phyloP scores from a whole-genome alignment of 1,139 yeast genomes.

The Suhomyces chickasaworum region DNA sequence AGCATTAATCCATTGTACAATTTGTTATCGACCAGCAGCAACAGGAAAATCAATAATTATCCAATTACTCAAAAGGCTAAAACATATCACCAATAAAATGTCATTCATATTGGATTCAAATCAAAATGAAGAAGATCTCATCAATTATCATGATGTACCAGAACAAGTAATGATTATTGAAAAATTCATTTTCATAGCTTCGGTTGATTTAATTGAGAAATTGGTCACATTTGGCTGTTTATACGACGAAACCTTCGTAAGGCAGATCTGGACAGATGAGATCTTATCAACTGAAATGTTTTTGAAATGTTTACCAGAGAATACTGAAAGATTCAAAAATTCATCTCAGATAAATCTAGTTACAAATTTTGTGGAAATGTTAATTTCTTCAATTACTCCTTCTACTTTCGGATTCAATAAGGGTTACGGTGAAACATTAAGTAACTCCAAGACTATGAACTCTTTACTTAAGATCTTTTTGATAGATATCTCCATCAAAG shows the following conservation, averaged over 20 bases:
- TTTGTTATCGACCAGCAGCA: slow-evolving; percentile 61
- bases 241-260: slow-evolving; percentile 24
- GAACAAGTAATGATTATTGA: slow-evolving; percentile 50
- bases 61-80: slow-evolving; percentile 22
- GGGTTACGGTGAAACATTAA: slow-evolving; percentile 18
- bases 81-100: slow-evolving; percentile 23
- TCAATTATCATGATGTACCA: slow-evolving; percentile 36
- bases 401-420: slow-evolving; percentile 25
- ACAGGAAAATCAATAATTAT: slow-evolving; percentile 36
- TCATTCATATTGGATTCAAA: slow-evolving; percentile 32
- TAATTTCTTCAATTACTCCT: slow-evolving; percentile 41
- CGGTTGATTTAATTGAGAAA: slow-evolving; percentile 58
- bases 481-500: slow-evolving; percentile 43
- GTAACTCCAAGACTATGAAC: slow-evolving; percentile 28
- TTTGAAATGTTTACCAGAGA: slow-evolving; percentile 37
- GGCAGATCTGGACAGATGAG: slow-evolving; percentile 28
- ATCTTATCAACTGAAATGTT: slow-evolving; percentile 28
- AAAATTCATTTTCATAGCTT: slow-evolving; percentile 48
- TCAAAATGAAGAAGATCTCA: slow-evolving; percentile 38
- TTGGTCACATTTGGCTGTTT: slow-evolving; percentile 30
- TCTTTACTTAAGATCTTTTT: slow-evolving; percentile 43
- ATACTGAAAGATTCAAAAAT: slow-evolving; percentile 40
- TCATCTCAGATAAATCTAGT: slow-evolving; percentile 44
- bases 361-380: slow-evolving; percentile 42
- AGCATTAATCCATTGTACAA: slow-evolving; percentile 52